Evolutionary conservation across 2,329 filamentous ascomycete genomes (phyloP).

Genomic region (Trichoderma guizhouense): DNA sequence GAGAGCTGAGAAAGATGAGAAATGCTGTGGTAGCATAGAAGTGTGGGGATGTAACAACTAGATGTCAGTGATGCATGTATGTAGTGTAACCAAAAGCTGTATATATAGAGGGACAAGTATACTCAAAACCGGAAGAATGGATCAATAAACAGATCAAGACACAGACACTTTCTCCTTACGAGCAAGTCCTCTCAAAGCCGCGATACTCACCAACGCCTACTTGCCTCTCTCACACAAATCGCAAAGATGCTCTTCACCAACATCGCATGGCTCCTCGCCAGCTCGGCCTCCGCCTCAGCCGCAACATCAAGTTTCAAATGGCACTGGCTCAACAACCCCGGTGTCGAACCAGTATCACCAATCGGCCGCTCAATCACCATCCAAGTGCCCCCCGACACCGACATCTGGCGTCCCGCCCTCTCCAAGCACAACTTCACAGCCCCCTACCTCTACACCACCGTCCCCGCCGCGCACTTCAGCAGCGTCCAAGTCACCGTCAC

Average conservation of each 20-base stretch:
- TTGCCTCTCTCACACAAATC: neutral
- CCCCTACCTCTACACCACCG: conserved; percentile 20
- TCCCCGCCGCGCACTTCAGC: conserved; percentile 13
- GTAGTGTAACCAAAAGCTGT: neutral
- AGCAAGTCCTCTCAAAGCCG: neutral
- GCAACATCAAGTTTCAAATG: neutral
- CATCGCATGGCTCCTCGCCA: neutral
- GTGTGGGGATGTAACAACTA: neutral
- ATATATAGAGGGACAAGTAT: neutral
- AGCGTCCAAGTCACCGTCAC: conserved; percentile 22
- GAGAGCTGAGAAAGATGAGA: neutral
- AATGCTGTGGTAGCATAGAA: neutral
- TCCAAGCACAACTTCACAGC: conserved; percentile 21
- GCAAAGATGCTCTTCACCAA: conserved; percentile 2
- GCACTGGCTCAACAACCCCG: conserved; percentile 18
- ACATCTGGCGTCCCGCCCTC: conserved; percentile 21
- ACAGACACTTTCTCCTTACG: neutral
- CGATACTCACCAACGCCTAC: neutral
- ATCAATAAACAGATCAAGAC: neutral
- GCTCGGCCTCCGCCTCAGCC: neutral
- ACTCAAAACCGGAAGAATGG: neutral
- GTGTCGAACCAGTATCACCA: conserved; percentile 17
- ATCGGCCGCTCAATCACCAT: conserved; percentile 18
- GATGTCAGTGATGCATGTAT: neutral
- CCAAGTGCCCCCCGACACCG: conserved; percentile 21